Evolutionary conservation across 768 basidiomycete species (phyloP), one percentile per base, ranked within the genome.

Genomic region (Trametes maxima): DNA sequence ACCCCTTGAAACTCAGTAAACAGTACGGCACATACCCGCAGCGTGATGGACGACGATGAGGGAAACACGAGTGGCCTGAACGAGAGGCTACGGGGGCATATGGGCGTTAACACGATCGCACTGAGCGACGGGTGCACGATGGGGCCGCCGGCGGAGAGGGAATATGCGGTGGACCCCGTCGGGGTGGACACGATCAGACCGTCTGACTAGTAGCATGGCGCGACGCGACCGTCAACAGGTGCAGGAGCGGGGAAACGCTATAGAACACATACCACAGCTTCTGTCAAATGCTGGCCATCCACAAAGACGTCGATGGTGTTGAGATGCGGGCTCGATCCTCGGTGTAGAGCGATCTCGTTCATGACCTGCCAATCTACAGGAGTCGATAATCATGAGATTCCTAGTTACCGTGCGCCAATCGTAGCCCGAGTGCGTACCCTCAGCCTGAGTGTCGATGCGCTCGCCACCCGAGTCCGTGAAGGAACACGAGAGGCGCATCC

Each of bases 161-260:
- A 97, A 74, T 98, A 97, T 16, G 95, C 95, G 3, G 95, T 97
- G 21, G 95, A 97, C 6, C 95, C 95, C 2, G 95, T 98, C 21
- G 95, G 95, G 1, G 95, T 98, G 7, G 94, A 94, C 55, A 98
- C 86, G 57, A 97, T 94, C 60, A 97, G 78, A 39, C 95, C 95
- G 68, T 97, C 95, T 37, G 94, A 93, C 94, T 95, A 69, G 28
- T n/a, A n/a, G 16, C n/a, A 22, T 12, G 17, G 28, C 17, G 33
- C 28, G n/a, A 5, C 16, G 19, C n/a, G 17, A 21, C 21, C 39
- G 24, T 51, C 54, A 59, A 55, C 44, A 39, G 17, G 36, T 17
- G 16, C 16, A 12, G 12, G 17, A n/a, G n/a, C n/a, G n/a, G n/a
- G n/a, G n/a, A n/a, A n/a, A n/a, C n/a, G n/a, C n/a, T n/a, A n/a